Evolutionary conservation across 164 flowering plant species (phyloP).

Genomic region (Aristolochia fimbriata): DNA sequence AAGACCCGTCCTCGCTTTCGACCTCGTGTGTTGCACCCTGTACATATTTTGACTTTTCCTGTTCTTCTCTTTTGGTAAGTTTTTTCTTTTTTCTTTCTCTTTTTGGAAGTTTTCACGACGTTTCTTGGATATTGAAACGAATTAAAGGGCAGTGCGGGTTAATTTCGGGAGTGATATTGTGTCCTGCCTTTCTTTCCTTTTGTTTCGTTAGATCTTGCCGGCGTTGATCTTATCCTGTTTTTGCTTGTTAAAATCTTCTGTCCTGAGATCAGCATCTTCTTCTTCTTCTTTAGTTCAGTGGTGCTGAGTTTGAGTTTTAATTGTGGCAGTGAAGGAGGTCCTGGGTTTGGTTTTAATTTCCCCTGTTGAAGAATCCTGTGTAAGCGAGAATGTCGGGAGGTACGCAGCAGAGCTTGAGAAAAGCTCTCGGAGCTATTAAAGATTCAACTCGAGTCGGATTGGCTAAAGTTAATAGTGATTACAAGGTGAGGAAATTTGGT

Average conservation of each 20-base stretch:
- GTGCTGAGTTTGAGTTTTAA: neutral
- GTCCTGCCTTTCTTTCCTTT: neutral
- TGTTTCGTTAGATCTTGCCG: neutral
- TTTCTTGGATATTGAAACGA: too few species aligned
- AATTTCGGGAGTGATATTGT: too few species aligned
- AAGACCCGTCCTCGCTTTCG: slow-evolving; percentile 2
- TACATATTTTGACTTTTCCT: too few species aligned
- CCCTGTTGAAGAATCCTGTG: slow-evolving; percentile 9
- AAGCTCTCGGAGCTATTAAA: slow-evolving; percentile 89
- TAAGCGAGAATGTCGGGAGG: slow-evolving; percentile 68
- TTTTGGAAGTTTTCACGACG: neutral
- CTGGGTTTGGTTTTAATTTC: neutral
- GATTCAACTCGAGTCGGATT: slow-evolving; percentile 89
- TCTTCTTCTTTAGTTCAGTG: neutral
- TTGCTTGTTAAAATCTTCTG: neutral
- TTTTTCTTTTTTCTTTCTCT: neutral
- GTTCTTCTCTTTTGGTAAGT: neutral
- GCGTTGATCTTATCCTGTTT: neutral
- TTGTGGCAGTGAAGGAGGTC: neutral
- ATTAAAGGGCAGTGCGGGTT: too few species aligned
- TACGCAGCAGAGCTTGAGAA: slow-evolving; percentile 74
- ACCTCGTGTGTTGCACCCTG: neutral
- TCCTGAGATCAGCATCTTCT: neutral
- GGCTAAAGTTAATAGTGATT: slow-evolving; percentile 96
- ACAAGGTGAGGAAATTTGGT: slow-evolving; percentile 54